These are phyloP conservation scores for Beauveria australis DNA, from an alignment of 2,329 filamentous ascomycete species.

Conservation along the genomic window DNA sequence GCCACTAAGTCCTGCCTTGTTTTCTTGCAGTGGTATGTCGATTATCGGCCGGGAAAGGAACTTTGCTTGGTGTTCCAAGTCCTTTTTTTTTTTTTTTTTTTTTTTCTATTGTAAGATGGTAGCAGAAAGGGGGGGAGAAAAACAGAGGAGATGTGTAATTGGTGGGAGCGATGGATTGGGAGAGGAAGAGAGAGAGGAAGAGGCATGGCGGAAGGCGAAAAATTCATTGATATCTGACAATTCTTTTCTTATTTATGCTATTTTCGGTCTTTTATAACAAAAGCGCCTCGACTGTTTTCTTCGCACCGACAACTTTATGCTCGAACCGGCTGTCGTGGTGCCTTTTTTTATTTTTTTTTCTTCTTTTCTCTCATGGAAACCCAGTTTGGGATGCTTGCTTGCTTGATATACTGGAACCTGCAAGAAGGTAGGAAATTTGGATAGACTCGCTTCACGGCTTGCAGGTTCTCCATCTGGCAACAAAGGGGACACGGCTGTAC, in stretches of 20 bases:
- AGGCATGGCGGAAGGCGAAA: not conserved
- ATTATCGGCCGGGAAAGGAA: not conserved
- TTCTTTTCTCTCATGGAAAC: not conserved
- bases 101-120: not conserved
- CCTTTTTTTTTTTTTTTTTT: not conserved
- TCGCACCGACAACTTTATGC: not conserved
- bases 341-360: not conserved
- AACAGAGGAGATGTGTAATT: not conserved
- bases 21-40: not conserved
- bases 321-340: not conserved
- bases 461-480: no score
- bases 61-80: not conserved
- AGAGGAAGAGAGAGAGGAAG: not conserved
- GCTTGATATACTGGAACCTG: not conserved
- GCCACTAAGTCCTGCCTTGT: slow-evolving; percentile 10
- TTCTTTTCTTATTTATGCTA: not conserved
- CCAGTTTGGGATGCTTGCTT: no score
- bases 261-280: not conserved
- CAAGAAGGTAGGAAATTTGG: no score
- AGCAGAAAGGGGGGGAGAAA: not conserved
- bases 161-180: not conserved
- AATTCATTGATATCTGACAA: not conserved
- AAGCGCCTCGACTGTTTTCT: not conserved
- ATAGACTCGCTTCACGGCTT: no score
- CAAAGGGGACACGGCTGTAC: no score